Evolutionary conservation across 495 filamentous ascomycete species (phyloP).

Genomic region (Penicillium pancosmium): DNA sequence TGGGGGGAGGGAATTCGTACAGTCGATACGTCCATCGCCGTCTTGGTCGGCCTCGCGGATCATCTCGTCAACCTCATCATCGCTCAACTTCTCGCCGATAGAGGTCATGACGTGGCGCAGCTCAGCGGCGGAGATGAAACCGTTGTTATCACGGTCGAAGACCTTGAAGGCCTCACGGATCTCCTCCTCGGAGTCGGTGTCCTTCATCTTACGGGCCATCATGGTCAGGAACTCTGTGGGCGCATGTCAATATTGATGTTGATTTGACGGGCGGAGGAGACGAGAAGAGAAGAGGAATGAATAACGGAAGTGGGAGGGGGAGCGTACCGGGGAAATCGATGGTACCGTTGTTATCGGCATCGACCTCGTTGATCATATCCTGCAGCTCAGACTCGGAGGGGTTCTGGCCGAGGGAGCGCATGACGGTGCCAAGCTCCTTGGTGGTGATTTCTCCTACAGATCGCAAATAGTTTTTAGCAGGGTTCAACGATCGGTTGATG

Average conservation of each 20-base stretch:
- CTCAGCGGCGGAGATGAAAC: conserved; percentile 97
- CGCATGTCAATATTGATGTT: conserved; percentile 16
- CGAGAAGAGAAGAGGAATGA: neutral
- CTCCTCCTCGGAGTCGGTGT: conserved; percentile 99
- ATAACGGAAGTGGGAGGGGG: neutral
- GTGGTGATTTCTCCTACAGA: conserved; percentile 93
- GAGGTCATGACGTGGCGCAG: conserved; percentile 99
- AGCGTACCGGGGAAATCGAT: conserved; percentile 94
- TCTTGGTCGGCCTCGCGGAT: conserved; percentile 99
- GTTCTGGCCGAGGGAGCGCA: conserved; percentile 99
- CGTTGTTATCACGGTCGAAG: conserved; percentile 99
- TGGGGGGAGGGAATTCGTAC: conserved; percentile 48
- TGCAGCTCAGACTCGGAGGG: conserved; percentile 98
- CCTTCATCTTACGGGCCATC: conserved; percentile 99
- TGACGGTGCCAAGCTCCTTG: conserved; percentile 98
- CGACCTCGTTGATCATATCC: conserved; percentile 99
- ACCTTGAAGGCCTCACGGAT: conserved; percentile 96
- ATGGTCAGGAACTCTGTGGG: conserved; percentile 92
- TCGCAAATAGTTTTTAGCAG: conserved; percentile 1
- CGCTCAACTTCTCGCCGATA: conserved; percentile 98
- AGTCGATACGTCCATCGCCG: conserved; percentile 96
- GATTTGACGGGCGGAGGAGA: neutral
- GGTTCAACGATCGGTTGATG: neutral
- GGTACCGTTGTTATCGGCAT: conserved; percentile 99
- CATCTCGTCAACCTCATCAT: conserved; percentile 99